Base-by-base conservation (phyloP, 2,329 filamentous ascomycete genomes). In the Drechslerella coelobrocha region DNA sequence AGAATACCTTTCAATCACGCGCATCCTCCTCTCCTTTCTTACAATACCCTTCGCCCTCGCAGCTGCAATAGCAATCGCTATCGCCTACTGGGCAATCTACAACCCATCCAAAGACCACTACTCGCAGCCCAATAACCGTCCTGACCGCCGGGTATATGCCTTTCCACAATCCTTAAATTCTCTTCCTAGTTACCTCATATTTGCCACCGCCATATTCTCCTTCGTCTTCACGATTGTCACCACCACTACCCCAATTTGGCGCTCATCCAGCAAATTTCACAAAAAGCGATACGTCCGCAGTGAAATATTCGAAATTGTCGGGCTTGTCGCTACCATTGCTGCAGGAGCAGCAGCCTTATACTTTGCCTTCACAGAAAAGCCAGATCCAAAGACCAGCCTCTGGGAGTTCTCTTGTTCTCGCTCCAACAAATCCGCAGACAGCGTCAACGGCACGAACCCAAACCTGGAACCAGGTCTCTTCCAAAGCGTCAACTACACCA, bases 401-500 rank as follows among this genome's bases (percentile, higher is more conserved):
- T 71, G 66, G 66, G 66, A 19, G 2, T 71, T 41, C 54, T n/a
- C 54, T 12, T 71, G 66, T 56, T 29, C 26, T 10, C n/a, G 55
- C 14, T 17, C 39, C 4, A 10, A n/a, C 6, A 6, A 23, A 39
- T 23, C 12, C 61, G 1, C 14, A 9, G 9, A 6, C 23, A 9
- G 8, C 45, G 9, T 3, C n/a, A 27, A 29, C 23, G 9, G 6
- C 2, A 17, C 6, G 7, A 37, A 17, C 19, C 29, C 37, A 2
- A 60, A 27, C 14, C 19, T 26, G 27, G 29, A 59, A 19, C 3
- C 27, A 2, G 21, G 7, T 23, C 31, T 62, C 7, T 71, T 71
- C 23, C 24, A 52, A 3, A 31, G 60, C 0, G 24, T 71, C 27
- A 62, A 50, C 0, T 71, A 63, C 14, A 8, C 10, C 6, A 55